Conservation (phyloP, 2,329 filamentous ascomycete species). For the Fusarium sp. region DNA sequence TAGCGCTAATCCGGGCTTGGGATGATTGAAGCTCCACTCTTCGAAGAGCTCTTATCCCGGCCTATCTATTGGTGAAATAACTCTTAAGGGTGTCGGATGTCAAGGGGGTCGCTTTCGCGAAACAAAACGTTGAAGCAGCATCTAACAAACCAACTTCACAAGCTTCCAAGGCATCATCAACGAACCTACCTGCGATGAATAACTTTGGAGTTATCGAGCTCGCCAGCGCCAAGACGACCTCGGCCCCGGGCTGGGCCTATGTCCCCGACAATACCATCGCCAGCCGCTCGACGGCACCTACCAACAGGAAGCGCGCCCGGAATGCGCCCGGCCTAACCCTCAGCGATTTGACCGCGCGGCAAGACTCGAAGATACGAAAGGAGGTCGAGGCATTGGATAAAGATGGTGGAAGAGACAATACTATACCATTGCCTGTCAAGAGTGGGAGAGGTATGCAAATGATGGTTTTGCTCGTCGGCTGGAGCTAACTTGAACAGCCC, state of each 20-base stretch:
- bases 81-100: neutral
- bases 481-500: conserved; percentile 47
- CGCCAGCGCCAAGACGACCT: conserved; percentile 74
- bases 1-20: neutral
- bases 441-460: conserved; percentile 55
- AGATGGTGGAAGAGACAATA: conserved; percentile 79
- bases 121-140: neutral
- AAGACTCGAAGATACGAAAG: conserved; percentile 83
- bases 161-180: neutral
- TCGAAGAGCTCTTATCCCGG: neutral
- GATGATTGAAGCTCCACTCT: neutral
- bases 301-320: conserved; percentile 79
- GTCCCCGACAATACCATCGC: conserved; percentile 78
- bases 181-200: conserved; percentile 59
- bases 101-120: neutral
- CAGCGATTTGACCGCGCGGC: conserved; percentile 81
- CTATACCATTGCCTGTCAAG: conserved; percentile 76
- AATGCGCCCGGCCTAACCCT: conserved; percentile 63
- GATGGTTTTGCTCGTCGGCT: neutral
- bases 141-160: conserved; percentile 4
- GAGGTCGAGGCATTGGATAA: conserved; percentile 86
- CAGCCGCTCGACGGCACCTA: conserved; percentile 65
- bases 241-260: conserved; percentile 91
- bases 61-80: neutral
- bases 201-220: conserved; percentile 87